Percentiles rank a stretch among this genome's conserved stretches.
These are phyloP conservation scores for Mallotus japonicus DNA, from an alignment of 441 rosid genomes.

Conservation along the genomic window DNA sequence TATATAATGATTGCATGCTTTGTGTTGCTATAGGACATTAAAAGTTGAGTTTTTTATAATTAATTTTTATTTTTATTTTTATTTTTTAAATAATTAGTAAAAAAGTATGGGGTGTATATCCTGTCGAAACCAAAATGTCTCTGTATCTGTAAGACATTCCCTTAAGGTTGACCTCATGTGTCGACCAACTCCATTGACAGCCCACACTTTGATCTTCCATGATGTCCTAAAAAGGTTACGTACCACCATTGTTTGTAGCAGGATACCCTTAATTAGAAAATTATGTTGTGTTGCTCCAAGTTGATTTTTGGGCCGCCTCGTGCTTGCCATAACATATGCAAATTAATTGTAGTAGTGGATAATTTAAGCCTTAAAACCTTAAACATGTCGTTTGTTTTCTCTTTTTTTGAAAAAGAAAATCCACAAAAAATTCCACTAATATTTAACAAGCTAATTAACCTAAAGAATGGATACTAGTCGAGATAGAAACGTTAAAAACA, in stretches of 20 bases:
- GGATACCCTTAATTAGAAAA: background rate
- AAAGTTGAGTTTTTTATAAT: no score
- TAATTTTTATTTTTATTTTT: no score
- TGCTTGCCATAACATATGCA: background rate
- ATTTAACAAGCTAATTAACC: no score
- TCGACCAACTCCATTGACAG: no score
- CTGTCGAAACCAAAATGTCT: constrained; percentile 7
- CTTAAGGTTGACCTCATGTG: background rate
- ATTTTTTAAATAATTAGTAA: no score
- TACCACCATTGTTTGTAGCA: no score
- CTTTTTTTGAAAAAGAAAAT: background rate
- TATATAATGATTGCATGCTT: no score
- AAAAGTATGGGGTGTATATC: no score
- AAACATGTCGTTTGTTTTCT: background rate
- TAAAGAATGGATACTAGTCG: no score
- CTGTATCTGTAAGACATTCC: constrained; percentile 1
- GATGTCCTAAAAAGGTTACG: background rate
- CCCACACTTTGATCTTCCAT: background rate
- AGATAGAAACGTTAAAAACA: no score
- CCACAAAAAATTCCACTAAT: no score
- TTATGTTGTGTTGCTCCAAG: background rate
- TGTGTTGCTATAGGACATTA: no score
- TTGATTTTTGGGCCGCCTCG: background rate
- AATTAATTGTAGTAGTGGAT: background rate
- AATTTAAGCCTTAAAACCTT: background rate